These are phyloP conservation scores for Nitzschia putrida DNA, from an alignment of 108 stramenopile genomes.

Conservation along the genomic window DNA sequence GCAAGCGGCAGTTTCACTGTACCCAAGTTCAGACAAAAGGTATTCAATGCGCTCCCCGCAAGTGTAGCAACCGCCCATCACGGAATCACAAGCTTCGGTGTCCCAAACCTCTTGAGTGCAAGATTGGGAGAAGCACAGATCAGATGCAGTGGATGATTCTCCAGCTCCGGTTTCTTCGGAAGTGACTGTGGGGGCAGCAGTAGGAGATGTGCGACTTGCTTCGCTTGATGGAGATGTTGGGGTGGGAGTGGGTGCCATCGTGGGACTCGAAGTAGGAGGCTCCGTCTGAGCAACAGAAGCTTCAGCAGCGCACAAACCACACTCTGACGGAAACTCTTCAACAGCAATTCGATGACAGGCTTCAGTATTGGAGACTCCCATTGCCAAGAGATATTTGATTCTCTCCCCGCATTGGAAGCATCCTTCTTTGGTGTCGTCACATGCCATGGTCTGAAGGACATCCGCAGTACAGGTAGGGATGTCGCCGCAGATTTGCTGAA, in stretches of 20 bases:
- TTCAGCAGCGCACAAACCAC: background rate
- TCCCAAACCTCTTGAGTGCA: constrained; percentile 8
- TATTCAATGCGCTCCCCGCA: constrained; percentile 7
- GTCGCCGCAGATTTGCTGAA: constrained; percentile 3
- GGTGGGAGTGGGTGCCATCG: background rate
- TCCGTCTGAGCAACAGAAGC: background rate
- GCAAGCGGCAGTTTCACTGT: constrained; percentile 1
- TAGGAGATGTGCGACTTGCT: too few species aligned
- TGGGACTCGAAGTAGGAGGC: background rate
- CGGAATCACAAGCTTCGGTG: constrained; percentile 1
- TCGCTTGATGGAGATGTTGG: background rate
- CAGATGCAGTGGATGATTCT: too few species aligned
- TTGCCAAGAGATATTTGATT: constrained; percentile 1
- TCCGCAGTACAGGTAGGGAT: constrained; percentile 1
- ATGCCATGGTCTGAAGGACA: constrained; percentile 2
- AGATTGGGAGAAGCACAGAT: background rate
- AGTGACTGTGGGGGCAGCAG: too few species aligned
- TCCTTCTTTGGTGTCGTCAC: background rate
- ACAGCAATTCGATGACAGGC: background rate
- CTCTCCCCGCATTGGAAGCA: constrained; percentile 7
- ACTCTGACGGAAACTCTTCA: constrained; percentile 8
- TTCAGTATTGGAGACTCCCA: constrained; percentile 7
- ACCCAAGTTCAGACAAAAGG: background rate
- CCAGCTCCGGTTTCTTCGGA: too few species aligned
- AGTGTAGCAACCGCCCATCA: background rate